Base-by-base conservation (phyloP, 1,139 yeast species). In the Suhomyces wounanorum region DNA sequence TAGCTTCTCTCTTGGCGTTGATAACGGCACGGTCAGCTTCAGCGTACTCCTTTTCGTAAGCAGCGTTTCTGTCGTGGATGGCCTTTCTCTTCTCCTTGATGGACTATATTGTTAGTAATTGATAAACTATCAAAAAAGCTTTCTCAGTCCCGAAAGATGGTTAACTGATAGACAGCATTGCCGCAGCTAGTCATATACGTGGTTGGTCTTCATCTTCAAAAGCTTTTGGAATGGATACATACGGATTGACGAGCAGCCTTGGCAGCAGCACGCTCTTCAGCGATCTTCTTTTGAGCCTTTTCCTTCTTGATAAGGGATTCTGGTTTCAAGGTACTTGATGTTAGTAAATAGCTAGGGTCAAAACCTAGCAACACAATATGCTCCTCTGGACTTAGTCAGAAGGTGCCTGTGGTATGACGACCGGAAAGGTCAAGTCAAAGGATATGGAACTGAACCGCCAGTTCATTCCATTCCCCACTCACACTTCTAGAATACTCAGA, bases 81-180 rank as follows among this genome's bases (percentile, higher is more conserved):
- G 91, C 94, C 74, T 89, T 84, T 83, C 97, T 89, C 88, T 92
- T 92, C 79, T 84, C 91, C 81, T 86, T 81, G 85, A 81, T 82
- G 68, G 90, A 85, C 95, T 87, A 68, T 47, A 47, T 23, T 55
- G 79, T 77, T 77, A 77, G 81, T 76, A 52, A 21, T n/a, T 2
- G 44, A 33, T 31, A 39, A 36, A 42, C 48, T 41, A 53, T 28
- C 40, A 21, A 28, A 31, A 39, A 47, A 31, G 46, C 59, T 60
- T 73, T 68, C 70, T 91, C 97, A 91, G 98, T 79, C 97, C 96
- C 96, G 98, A 91, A 91, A 91, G 98, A 91, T 91, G 97, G 98
- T 91, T 90, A 86, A 87, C 87, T 42, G 81, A 84, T 85, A 74
- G 92, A 89, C 97, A 86, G 73, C 97, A 91, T 87, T 67, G 97